These are phyloP conservation scores for Anthracocystis panici-leucophaei DNA, from an alignment of 1,284 basidiomycete species.

Conservation along the genomic window DNA sequence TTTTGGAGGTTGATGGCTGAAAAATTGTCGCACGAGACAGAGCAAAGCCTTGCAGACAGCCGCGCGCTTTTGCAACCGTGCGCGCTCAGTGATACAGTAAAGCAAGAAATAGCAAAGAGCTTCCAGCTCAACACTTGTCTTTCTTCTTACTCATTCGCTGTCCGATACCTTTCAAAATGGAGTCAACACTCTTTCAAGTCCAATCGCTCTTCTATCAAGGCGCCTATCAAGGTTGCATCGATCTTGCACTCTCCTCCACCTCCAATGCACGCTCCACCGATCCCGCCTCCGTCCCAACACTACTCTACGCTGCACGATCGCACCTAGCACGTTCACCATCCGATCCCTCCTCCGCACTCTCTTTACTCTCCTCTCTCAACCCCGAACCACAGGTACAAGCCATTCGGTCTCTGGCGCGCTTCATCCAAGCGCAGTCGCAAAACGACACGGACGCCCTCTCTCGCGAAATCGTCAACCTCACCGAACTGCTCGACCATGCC, in stretches of 20 bases:
- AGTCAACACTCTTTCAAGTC: constrained; percentile 55
- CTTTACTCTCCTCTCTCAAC: constrained; percentile 44
- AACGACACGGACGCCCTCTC: constrained; percentile 34
- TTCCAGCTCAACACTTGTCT: constrained; percentile 18
- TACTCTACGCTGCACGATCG: constrained; percentile 65
- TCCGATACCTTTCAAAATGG: constrained; percentile 26
- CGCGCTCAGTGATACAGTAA: not conserved
- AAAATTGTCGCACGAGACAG: constrained; percentile 31
- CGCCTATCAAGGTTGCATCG: constrained; percentile 64
- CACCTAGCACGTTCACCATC: constrained; percentile 55
- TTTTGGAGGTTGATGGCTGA: constrained; percentile 3
- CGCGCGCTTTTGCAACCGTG: constrained; percentile 4
- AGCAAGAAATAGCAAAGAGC: not conserved
- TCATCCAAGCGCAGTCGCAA: constrained; percentile 49
- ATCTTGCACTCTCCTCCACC: constrained; percentile 47
- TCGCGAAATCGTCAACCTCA: constrained; percentile 55
- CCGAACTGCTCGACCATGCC: constrained; percentile 63
- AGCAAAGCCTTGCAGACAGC: not conserved
- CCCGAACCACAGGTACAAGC: constrained; percentile 47
- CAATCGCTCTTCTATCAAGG: constrained; percentile 68
- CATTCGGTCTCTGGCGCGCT: constrained; percentile 57
- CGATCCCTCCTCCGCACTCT: constrained; percentile 53
- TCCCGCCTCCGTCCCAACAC: constrained; percentile 30
- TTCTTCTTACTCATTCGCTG: not conserved
- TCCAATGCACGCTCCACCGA: constrained; percentile 43